Conservation (phyloP, 2,329 filamentous ascomycete genomes). For the Aspergillus viridinutans region DNA sequence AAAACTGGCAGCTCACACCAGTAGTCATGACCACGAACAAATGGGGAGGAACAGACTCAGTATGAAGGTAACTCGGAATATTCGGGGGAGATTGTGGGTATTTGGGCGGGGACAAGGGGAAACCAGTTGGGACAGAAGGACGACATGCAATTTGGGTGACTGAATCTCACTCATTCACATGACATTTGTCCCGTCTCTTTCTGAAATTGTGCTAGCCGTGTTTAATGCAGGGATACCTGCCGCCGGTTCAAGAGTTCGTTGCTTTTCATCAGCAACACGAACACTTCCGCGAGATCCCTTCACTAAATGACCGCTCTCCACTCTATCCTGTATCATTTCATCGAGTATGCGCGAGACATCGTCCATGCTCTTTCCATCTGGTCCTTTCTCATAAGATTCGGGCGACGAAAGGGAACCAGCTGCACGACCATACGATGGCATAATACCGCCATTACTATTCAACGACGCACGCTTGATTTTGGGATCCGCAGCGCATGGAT, state of each 20-base stretch:
- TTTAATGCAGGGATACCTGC: conserved; percentile 24
- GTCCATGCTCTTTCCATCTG: conserved; percentile 67
- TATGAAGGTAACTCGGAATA: background rate
- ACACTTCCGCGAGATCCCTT: conserved; percentile 65
- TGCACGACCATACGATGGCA: conserved; percentile 21
- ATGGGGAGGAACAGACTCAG: conserved; percentile 19
- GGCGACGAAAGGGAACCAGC: conserved; percentile 28
- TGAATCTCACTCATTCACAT: conserved; percentile 1
- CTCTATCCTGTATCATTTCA: conserved; percentile 90
- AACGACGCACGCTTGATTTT: conserved; percentile 26
- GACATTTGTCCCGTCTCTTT: background rate
- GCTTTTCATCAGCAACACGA: conserved; percentile 49
- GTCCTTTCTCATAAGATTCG: conserved; percentile 31
- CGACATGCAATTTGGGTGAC: background rate
- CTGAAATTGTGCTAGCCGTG: conserved; percentile 15
- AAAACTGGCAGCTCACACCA: conserved; percentile 11
- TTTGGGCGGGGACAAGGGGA: background rate
- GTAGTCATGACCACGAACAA: background rate
- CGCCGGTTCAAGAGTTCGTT: conserved; percentile 27
- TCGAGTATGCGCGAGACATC: conserved; percentile 92
- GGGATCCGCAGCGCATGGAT: conserved; percentile 29
- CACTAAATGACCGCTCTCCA: conserved; percentile 69
- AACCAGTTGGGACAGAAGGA: background rate
- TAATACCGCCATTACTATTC: conserved; percentile 27
- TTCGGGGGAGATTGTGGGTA: background rate